Evolutionary conservation across 495 filamentous ascomycete species (phyloP).

Genomic region (Bathelium albidoporum): DNA sequence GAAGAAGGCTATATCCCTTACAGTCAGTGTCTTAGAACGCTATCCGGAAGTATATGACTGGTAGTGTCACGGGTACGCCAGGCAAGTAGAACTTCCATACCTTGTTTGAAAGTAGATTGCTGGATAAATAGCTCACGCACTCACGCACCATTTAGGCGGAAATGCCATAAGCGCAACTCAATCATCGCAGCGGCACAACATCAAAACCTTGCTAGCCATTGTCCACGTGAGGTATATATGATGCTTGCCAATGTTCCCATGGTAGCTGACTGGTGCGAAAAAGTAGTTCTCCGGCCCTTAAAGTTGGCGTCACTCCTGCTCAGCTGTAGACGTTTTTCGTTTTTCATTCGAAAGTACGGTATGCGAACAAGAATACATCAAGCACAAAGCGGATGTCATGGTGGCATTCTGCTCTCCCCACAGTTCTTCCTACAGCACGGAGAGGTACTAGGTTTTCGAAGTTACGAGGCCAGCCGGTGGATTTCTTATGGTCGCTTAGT

Average conservation of each 20-base stretch:
- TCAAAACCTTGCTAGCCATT: neutral
- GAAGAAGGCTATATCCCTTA: neutral
- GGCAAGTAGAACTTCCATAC: neutral
- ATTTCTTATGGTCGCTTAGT: too few species aligned
- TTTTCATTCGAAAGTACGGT: too few species aligned
- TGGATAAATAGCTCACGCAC: neutral
- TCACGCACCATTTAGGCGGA: neutral
- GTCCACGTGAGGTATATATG: neutral
- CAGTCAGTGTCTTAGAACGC: neutral
- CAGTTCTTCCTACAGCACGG: too few species aligned
- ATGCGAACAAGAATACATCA: too few species aligned
- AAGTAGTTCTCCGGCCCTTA: too few species aligned
- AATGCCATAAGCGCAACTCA: neutral
- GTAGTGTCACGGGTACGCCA: neutral
- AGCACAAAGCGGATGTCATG: too few species aligned
- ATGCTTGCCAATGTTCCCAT: neutral
- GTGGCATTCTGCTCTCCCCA: too few species aligned
- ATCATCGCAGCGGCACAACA: neutral
- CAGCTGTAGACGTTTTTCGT: too few species aligned
- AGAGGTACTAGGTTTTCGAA: too few species aligned
- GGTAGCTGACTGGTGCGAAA: too few species aligned
- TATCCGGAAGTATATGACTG: neutral
- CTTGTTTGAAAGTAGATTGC: constrained; percentile 1
- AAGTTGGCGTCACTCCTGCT: too few species aligned
- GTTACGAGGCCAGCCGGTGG: neutral